Conservation (phyloP, 208 protist genomes). For the Leishmania major region DNA sequence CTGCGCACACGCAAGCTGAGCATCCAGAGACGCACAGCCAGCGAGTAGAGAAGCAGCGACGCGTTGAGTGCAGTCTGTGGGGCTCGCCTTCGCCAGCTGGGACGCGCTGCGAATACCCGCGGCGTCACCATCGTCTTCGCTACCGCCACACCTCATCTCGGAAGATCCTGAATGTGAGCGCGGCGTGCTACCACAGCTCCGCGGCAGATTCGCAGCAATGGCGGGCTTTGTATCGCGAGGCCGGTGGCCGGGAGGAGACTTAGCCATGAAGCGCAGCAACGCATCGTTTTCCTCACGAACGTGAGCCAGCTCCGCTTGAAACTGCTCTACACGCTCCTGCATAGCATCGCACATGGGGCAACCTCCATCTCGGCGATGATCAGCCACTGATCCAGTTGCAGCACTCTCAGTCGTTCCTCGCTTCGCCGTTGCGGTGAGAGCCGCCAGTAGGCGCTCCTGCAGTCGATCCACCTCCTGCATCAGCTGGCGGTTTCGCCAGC, state of each 20-base stretch:
- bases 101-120: not conserved
- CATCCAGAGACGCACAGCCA: constrained; percentile 57
- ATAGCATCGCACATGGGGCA: constrained; percentile 14
- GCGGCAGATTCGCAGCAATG: not conserved
- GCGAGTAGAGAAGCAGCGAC: constrained; percentile 42
- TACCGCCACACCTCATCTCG: not conserved
- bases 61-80: not conserved
- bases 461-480: constrained; percentile 38
- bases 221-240: not conserved
- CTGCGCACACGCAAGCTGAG: constrained; percentile 39
- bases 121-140: not conserved
- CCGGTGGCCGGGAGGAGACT: not conserved
- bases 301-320: constrained; percentile 36
- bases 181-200: not conserved
- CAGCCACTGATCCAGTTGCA: not conserved
- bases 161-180: not conserved
- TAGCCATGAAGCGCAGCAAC: constrained; percentile 13
- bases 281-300: constrained; percentile 42
- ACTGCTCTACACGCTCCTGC: constrained; percentile 31
- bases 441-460: constrained; percentile 26
- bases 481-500: constrained; percentile 49
- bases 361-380: not conserved
- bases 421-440: constrained; percentile 13
- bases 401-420: not conserved
- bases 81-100: not conserved